Evolutionary conservation across 345 rosid genomes (phyloP).

Genomic region (Syzygium grande): DNA sequence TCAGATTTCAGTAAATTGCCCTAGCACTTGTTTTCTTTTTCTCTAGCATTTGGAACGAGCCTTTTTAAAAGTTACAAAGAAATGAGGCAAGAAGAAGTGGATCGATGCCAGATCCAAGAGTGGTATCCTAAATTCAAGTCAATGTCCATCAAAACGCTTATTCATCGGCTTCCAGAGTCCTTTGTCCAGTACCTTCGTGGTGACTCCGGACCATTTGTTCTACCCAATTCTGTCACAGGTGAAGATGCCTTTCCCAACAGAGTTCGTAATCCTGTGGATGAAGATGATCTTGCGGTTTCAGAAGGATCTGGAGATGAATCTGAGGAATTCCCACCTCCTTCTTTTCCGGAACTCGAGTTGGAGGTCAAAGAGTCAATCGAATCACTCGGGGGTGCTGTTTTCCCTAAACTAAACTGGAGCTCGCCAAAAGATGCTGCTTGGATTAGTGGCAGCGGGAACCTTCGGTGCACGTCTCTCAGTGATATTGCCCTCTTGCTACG

Average conservation of each 20-base stretch:
- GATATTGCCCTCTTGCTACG: slow-evolving; percentile 48
- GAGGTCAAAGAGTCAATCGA: slow-evolving; percentile 54
- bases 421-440: slow-evolving; percentile 90
- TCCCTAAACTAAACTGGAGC: slow-evolving; percentile 90
- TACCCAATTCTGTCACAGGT: slow-evolving; percentile 51
- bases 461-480: slow-evolving; percentile 52
- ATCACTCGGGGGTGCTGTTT: slow-evolving; percentile 55
- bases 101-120: slow-evolving; percentile 76
- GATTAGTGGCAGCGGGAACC: slow-evolving; percentile 66
- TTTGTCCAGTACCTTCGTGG: slow-evolving; percentile 66
- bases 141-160: slow-evolving; percentile 52
- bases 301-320: slow-evolving; percentile 54
- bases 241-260: slow-evolving; percentile 77
- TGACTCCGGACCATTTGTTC: slow-evolving; percentile 68
- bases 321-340: slow-evolving; percentile 20
- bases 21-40: not conserved
- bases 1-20: not conserved
- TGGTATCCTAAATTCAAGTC: slow-evolving; percentile 82
- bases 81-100: slow-evolving; percentile 70
- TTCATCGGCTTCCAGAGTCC: slow-evolving; percentile 65
- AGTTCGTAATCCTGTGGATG: slow-evolving; percentile 53
- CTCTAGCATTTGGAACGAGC: not conserved
- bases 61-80: not conserved
- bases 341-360: slow-evolving; percentile 65
- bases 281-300: slow-evolving; percentile 50